These are phyloP conservation scores for Ogataea thermomethanolica DNA, from an alignment of 805 yeast species.

Conservation along the genomic window DNA sequence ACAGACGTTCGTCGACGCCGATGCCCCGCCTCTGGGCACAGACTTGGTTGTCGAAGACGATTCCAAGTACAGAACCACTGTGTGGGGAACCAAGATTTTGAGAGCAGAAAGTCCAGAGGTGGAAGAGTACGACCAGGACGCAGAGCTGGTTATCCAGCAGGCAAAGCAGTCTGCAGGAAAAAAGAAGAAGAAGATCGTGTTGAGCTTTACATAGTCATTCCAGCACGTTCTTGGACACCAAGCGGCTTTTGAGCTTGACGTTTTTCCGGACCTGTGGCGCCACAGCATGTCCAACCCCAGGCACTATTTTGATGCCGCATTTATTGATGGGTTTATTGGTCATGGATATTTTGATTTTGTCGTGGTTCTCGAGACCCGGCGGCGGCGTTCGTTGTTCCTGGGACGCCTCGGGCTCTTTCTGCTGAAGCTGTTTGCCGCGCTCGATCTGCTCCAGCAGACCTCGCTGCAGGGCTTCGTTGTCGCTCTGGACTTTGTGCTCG, in stretches of 20 bases:
- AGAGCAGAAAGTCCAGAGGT: conserved; percentile 36
- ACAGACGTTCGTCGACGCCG: conserved; percentile 16
- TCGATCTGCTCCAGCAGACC: conserved; percentile 53
- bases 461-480: conserved; percentile 42
- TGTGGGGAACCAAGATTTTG: conserved; percentile 73
- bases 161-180: conserved; percentile 45
- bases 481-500: conserved; percentile 38
- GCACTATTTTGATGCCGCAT: conserved; percentile 29
- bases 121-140: conserved; percentile 44
- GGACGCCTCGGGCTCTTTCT: conserved; percentile 1
- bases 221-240: conserved; percentile 38
- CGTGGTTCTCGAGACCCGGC: conserved; percentile 13
- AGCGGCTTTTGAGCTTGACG: conserved; percentile 17
- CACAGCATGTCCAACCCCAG: conserved; percentile 20
- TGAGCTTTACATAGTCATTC: conserved; percentile 49
- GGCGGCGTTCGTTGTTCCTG: conserved; percentile 1
- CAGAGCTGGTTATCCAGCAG: conserved; percentile 47
- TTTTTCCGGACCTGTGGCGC: conserved; percentile 1
- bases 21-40: conserved; percentile 16
- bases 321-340: conserved; percentile 24
- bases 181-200: conserved; percentile 37
- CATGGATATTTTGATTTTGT: conserved; percentile 20
- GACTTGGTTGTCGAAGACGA: conserved; percentile 10
- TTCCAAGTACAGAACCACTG: conserved; percentile 40
- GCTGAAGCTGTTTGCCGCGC: conserved; percentile 32